Base-by-base conservation (phyloP, 2,329 filamentous ascomycete species). In the Gliomastix tumulicola region DNA sequence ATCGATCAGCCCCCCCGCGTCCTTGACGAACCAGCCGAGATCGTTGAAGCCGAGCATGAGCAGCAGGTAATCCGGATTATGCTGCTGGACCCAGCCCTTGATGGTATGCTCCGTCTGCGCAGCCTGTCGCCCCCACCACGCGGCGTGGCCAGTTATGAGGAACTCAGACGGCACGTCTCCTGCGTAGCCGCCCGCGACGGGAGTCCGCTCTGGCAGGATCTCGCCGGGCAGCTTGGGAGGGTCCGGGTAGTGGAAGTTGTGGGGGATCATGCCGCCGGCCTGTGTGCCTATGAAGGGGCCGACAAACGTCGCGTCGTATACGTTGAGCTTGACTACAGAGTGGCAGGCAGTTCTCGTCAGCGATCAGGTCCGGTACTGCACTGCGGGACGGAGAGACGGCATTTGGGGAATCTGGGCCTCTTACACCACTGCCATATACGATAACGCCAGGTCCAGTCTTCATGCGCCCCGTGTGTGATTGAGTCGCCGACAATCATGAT, bases 381-480 rank as follows among this genome's bases (percentile, higher is more conserved):
- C n/a, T n/a, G n/a, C n/a, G n/a, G n/a, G n/a, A n/a, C n/a, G n/a
- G n/a, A n/a, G n/a, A n/a, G n/a, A n/a, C n/a, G n/a, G n/a, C n/a
- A n/a, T n/a, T n/a, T n/a, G n/a, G n/a, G n/a, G 9, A 28, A 12
- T 9, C 7, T 28, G 10, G 25, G 17, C 25, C 17, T 28, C 25
- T 28, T 7, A 28, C 25, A 28, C 62, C 62, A 67, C 34, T 64
- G 36, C 54, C 55, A 63, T 7, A 67, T 42, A 4, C 62, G 53
- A 35, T 59, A 67, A 10, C 63, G 53, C 63, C 63, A 66, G 12
- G 63, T 66, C 35, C 49, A 61, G 41, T 66, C 62, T 25, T 57
- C 60, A 40, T 66, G 59, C 19, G 41, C 42, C 12, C 62, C 61
- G 19, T 62, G 57, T 3, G 56, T 49, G 34, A 65, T 62, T 15